Conservation (phyloP, 257 asterid species). For the Scutellaria galericulata region DNA sequence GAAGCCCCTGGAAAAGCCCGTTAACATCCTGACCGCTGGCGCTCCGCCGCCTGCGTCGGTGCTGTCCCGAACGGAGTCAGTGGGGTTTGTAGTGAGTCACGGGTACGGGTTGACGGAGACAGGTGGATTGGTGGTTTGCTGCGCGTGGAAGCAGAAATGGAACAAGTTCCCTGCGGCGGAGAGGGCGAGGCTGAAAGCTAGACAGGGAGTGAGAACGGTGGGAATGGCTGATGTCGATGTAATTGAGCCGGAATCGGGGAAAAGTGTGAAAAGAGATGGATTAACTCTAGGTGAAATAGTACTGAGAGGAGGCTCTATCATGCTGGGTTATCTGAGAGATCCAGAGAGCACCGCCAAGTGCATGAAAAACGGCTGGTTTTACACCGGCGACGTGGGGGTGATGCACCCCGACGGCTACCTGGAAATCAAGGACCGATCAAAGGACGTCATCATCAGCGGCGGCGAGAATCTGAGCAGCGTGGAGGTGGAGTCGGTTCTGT, state of each 20-base stretch:
- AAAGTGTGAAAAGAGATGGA: conserved; percentile 61
- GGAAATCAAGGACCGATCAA: conserved; percentile 77
- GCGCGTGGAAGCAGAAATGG: conserved; percentile 75
- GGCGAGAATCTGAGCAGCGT: conserved; percentile 91
- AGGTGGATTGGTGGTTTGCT: conserved; percentile 60
- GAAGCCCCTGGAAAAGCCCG: conserved; percentile 45
- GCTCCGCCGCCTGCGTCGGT: conserved; percentile 83
- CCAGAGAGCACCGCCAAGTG: conserved; percentile 55
- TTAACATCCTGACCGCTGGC: conserved; percentile 65
- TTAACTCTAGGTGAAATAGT: conserved; percentile 63
- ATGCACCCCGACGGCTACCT: conserved; percentile 81
- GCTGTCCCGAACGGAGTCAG: conserved; percentile 57
- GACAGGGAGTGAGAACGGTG: conserved; percentile 69
- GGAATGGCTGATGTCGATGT: conserved; percentile 65
- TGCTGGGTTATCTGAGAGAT: conserved; percentile 76
- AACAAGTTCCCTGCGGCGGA: conserved; percentile 62
- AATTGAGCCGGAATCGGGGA: conserved; percentile 52
- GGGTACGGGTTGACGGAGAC: conserved; percentile 89
- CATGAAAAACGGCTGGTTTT: conserved; percentile 74
- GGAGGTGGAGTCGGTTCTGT: conserved; percentile 76
- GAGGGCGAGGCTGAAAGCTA: conserved; percentile 65
- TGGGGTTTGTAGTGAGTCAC: conserved; percentile 68
- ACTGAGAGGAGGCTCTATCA: conserved; percentile 54
- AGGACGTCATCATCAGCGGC: conserved; percentile 81
- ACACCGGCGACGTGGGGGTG: conserved; percentile 82